Percentiles rank a stretch among this genome's conserved stretches.
Conservation (phyloP, 1,139 yeast species). For the Debaryomyces udenii region DNA sequence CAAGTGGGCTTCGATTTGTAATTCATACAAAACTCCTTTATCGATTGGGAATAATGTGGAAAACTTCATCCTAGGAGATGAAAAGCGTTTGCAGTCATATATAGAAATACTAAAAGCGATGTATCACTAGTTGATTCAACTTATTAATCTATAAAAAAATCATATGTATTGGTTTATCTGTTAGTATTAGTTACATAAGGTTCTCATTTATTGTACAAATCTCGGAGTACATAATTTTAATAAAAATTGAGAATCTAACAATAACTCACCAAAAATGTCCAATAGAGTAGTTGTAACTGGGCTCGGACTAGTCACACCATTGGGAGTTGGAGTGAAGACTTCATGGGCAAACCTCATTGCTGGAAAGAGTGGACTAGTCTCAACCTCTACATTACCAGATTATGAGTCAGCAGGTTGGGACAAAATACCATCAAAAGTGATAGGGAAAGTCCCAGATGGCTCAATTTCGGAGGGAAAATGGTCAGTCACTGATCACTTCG, state of each 20-base stretch:
- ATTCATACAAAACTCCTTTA: constrained; percentile 23
- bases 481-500: constrained; percentile 50
- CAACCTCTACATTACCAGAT: constrained; percentile 52
- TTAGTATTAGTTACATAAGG: too few species aligned
- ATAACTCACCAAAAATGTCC: constrained; percentile 17
- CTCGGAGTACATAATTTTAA: too few species aligned
- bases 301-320: constrained; percentile 80
- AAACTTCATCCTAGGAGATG: constrained; percentile 48
- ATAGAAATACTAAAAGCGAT: constrained; percentile 11
- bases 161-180: too few species aligned
- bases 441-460: constrained; percentile 72
- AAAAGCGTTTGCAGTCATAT: constrained; percentile 39
- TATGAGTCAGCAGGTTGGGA: constrained; percentile 50
- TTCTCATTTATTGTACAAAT: too few species aligned
- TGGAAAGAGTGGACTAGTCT: constrained; percentile 58
- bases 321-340: constrained; percentile 67
- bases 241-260: background rate
- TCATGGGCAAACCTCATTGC: constrained; percentile 58
- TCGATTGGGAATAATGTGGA: constrained; percentile 30
- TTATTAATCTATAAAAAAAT: background rate
- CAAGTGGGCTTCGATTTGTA: constrained; percentile 36
- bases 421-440: constrained; percentile 72
- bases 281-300: constrained; percentile 89
- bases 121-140: background rate
- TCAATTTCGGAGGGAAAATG: constrained; percentile 52